phyloP scores from a whole-genome alignment of 495 filamentous ascomycete species.

The Penicillium pulvis region DNA sequence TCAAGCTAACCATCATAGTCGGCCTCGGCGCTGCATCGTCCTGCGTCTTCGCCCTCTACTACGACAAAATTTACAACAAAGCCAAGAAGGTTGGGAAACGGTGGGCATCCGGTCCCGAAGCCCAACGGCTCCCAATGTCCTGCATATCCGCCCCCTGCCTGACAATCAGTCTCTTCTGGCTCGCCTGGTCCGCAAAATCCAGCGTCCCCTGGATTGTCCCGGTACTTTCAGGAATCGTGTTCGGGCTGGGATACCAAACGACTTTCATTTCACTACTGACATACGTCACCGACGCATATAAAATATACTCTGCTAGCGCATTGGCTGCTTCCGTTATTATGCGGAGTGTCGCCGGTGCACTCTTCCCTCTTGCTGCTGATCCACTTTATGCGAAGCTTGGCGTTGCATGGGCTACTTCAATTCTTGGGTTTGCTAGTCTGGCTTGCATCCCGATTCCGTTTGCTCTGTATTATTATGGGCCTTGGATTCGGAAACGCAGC shows the following conservation, averaged over 20 bases:
- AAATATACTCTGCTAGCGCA: constrained; percentile 68
- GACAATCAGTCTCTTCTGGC: constrained; percentile 68
- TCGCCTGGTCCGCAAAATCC: constrained; percentile 63
- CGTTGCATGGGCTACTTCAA: constrained; percentile 45
- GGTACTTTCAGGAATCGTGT: constrained; percentile 63
- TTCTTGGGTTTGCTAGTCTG: constrained; percentile 49
- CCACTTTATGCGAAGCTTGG: constrained; percentile 44
- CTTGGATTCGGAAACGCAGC: constrained; percentile 40
- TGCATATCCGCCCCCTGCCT: constrained; percentile 66
- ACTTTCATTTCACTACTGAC: constrained; percentile 72
- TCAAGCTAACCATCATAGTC: constrained; percentile 28
- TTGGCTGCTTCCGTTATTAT: constrained; percentile 64
- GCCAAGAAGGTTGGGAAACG: constrained; percentile 35
- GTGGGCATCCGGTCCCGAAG: constrained; percentile 58
- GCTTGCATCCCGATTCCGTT: constrained; percentile 46
- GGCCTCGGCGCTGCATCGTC: constrained; percentile 39
- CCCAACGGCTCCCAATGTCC: constrained; percentile 65
- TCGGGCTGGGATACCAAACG: constrained; percentile 68
- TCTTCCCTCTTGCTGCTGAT: constrained; percentile 47
- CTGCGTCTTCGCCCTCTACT: constrained; percentile 49
- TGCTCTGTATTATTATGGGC: constrained; percentile 38
- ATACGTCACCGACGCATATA: constrained; percentile 78
- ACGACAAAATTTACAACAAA: constrained; percentile 54
- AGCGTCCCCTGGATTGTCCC: constrained; percentile 65
- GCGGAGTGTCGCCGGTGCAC: constrained; percentile 63